A percentile compares a stretch with the other conserved stretches of the same genome.
phyloP scores from a whole-genome alignment of 805 yeast genomes.

The Kazachstania martiniae region DNA sequence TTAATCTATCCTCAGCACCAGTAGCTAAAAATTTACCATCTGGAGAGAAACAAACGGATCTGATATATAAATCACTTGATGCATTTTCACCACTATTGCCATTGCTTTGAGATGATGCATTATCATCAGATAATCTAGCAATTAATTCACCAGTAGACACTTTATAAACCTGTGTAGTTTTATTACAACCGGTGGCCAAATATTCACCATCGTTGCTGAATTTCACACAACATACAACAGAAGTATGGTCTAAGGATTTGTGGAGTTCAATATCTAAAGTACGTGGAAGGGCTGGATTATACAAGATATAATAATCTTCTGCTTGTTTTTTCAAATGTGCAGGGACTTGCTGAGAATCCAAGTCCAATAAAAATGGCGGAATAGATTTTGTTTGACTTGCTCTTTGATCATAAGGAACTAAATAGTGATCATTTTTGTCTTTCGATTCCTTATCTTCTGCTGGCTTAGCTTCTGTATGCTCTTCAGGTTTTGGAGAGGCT shows the following conservation, averaged over 20 bases:
- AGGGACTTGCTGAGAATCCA: constrained; percentile 72
- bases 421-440: constrained; percentile 14
- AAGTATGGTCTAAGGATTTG: constrained; percentile 82
- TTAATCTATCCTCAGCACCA: constrained; percentile 83
- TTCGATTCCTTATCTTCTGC: constrained; percentile 11
- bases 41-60: constrained; percentile 94
- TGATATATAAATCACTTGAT: constrained; percentile 69
- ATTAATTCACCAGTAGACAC: constrained; percentile 86
- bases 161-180: constrained; percentile 86
- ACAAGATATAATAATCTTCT: constrained; percentile 77
- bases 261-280: constrained; percentile 76
- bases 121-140: constrained; percentile 78
- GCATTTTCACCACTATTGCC: constrained; percentile 34
- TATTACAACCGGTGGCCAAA: constrained; percentile 97
- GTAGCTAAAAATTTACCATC: constrained; percentile 90
- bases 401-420: constrained; percentile 31
- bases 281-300: constrained; percentile 76
- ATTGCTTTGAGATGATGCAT: constrained; percentile 11
- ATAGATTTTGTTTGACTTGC: constrained; percentile 57
- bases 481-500: constrained; percentile 8
- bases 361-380: constrained; percentile 67
- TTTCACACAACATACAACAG: constrained; percentile 94
- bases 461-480: constrained; percentile 1
- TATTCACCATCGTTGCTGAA: constrained; percentile 86
- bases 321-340: constrained; percentile 72